A percentile compares a stretch with the other conserved stretches of the same genome.
Evolutionary conservation across 1,284 basidiomycete species (phyloP).

Genomic region (Phlebopus sp.): DNA sequence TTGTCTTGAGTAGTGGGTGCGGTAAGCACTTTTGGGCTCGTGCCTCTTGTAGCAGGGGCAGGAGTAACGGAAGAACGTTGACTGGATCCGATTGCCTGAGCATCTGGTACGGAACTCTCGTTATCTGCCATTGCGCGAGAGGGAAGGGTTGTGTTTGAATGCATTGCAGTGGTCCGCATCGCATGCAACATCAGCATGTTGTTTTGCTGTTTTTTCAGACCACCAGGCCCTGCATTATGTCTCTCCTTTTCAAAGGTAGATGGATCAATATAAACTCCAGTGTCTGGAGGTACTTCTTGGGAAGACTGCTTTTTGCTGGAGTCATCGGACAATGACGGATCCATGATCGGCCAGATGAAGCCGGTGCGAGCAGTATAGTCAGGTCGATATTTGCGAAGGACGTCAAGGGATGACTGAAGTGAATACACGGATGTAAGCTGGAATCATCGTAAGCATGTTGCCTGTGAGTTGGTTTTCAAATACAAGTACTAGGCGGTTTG

Average conservation of each 20-base stretch:
- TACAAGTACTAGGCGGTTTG: conserved; percentile 66
- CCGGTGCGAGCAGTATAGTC: conserved; percentile 78
- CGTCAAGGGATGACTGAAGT: conserved; percentile 70
- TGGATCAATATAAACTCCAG: conserved; percentile 27
- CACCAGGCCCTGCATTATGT: conserved; percentile 20
- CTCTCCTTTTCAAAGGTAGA: conserved; percentile 28
- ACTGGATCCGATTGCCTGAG: conserved; percentile 37
- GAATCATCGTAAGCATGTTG: background rate
- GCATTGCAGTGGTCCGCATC: conserved; percentile 71
- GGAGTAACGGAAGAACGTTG: conserved; percentile 50
- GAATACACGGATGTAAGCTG: conserved; percentile 72
- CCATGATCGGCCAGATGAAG: conserved; percentile 76
- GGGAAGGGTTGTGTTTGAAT: conserved; percentile 53
- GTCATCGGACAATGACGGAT: conserved; percentile 46
- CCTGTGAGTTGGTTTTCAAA: background rate
- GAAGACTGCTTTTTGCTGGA: conserved; percentile 41
- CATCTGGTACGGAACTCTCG: conserved; percentile 39
- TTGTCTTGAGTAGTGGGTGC: conserved; percentile 43
- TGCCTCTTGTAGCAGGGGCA: conserved; percentile 39
- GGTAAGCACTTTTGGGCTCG: conserved; percentile 41
- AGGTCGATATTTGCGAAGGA: conserved; percentile 64
- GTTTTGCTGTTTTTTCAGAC: conserved; percentile 60
- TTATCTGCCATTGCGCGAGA: conserved; percentile 33
- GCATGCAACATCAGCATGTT: conserved; percentile 65
- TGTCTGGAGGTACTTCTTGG: conserved; percentile 21